Base-by-base conservation (phyloP, 768 basidiomycete genomes). In the Suillus subalutaceus region DNA sequence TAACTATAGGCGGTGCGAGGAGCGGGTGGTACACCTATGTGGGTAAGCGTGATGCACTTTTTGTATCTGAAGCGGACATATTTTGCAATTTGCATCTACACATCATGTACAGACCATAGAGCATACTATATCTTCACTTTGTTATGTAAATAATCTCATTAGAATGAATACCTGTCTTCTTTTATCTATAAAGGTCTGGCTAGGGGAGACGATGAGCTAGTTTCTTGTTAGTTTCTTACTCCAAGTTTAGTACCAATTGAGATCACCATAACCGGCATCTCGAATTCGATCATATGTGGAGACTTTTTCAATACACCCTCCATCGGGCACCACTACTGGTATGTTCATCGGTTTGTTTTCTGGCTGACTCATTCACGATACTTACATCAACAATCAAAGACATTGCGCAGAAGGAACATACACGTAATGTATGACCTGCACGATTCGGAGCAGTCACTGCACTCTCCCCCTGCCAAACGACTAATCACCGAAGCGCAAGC, bases 1-100 rank as follows among this genome's bases (percentile, higher is more conserved):
- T 35, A 67, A 78, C 10, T 92, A 91, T 73, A 78, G 80, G 63
- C 70, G 75, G 60, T 90, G 88, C 69, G 91, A 92, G 74, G 81
- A 83, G 56, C 75, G 77, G 63, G 84, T 86, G 15, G 76, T 85
- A 32, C 63, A 68, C 56, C 43, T 70, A 43, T 75, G 72, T 63
- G 69, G 37, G 48, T 20, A 56, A 40, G 59, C 65, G 6, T 57
- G 53, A 66, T 30, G 16, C 26, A 30, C n/a, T 9, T 37, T 7
- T 55, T 32, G 18, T n/a, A 35, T 35, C 18, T 56, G 55, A 35
- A 56, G 35, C 6, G 20, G 12, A n/a, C 32, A 12, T 12, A 23
- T 23, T 41, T 41, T 23, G 6, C 48, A 23, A 50, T 52, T 52
- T n/a, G 6, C 35, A 37, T 56, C 55, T 37, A 56, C 32, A 37